Percentiles rank a stretch among this genome's conserved stretches.
These are phyloP conservation scores for Cenchrus americanus DNA, from an alignment of 176 grass and related monocot genomes.

Conservation along the genomic window DNA sequence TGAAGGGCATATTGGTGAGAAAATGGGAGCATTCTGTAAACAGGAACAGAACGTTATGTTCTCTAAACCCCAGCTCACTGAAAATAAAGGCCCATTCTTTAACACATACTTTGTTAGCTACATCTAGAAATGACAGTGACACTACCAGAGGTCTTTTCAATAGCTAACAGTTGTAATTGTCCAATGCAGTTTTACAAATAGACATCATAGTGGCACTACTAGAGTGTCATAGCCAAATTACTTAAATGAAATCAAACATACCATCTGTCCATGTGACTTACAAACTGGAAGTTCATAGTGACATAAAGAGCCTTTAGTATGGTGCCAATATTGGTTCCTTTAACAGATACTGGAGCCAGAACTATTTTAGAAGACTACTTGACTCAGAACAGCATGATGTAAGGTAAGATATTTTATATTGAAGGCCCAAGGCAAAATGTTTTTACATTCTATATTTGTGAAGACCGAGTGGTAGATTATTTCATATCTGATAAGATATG, in stretches of 20 bases:
- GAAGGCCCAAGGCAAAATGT: slow-evolving; percentile 2
- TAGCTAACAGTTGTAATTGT: not conserved
- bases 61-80: slow-evolving; percentile 7
- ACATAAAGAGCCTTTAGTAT: slow-evolving; percentile 2
- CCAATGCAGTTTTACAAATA: not conserved
- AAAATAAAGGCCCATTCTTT: not conserved
- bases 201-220: not conserved
- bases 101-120: slow-evolving; percentile 1
- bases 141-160: not conserved
- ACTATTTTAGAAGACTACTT: not conserved
- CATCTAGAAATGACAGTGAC: not conserved
- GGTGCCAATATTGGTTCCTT: not conserved
- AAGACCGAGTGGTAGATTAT: not conserved
- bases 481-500: slow-evolving; percentile 10
- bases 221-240: not conserved
- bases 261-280: not conserved
- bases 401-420: slow-evolving; percentile 1
- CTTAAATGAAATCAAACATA: not conserved
- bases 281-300: not conserved
- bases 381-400: not conserved
- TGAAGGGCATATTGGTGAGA: slow-evolving; percentile 9
- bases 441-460: not conserved
- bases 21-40: slow-evolving; percentile 15
- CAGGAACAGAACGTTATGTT: slow-evolving; percentile 1
- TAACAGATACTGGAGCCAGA: not conserved